Evolutionary conservation across 1,284 basidiomycete species (phyloP), one percentile per base, ranked within the genome.

Genomic region (Spongispora temasekensis): DNA sequence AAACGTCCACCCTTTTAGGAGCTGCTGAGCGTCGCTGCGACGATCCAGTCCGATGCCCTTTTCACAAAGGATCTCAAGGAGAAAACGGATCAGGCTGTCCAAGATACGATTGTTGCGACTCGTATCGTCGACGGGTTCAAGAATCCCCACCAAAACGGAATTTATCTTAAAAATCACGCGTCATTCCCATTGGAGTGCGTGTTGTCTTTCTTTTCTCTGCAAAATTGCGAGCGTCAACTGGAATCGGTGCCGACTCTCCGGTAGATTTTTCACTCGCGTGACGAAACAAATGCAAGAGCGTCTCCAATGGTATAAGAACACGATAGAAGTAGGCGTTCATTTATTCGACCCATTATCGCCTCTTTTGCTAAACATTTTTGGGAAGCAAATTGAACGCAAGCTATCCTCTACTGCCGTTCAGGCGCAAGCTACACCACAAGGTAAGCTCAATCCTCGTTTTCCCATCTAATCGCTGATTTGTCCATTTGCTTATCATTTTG

Each of bases 111-210:
- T 60, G 78, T 85, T 46, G 84, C 89, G 2, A 90, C 83, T 17
- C 83, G 84, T 42, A 88, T 92, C 61, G 79, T 93, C 46, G 90
- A 92, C 66, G 90, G 87, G 5, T 90, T 89, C 76, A 83, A 81
- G 62, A 88, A 87, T 67, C 86, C 87, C 4, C 88, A 91, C 60
- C 84, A 86, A 67, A 80, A 86, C 63, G 85, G 83, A 23, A 80
- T 80, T 35, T 86, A 89, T 72, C 76, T 91, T 56, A 91, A 89
- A 70, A 88, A 87, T 58, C 83, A 91, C 61, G 87, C 90, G 2
- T 79, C 77, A n/a, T 94, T 93, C 75, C 91, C 92, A n/a, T 78
- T 91, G 19, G 90, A 94, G 89, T 92, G 65, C 57, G 86, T 79
- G n/a, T n/a, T n/a, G n/a, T 48, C 37, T 50, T 25, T 34, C 42